Base-by-base conservation (phyloP, 441 rosid species). In the Euphorbia schlechtendalii region DNA sequence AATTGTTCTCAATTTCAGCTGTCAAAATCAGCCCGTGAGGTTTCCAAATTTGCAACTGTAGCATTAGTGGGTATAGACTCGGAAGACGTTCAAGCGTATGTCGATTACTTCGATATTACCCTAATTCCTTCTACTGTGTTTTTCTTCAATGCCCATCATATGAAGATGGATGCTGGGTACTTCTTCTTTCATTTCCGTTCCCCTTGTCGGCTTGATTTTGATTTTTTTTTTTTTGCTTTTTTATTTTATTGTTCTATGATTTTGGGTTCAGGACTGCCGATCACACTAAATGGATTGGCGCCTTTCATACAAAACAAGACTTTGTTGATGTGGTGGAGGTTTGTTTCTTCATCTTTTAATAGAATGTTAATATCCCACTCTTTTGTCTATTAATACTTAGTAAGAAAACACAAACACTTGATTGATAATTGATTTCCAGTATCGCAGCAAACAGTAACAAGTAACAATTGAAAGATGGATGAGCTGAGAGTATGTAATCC, bases 151-250 rank as follows among this genome's bases (percentile, higher is more conserved):
- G 92, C 95, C 0, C 91, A 86, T 67, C 97, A 93, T 24, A 90
- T 90, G 92, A 93, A 93, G 80, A 78, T 93, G 87, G 98, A 93
- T 77, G 88, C 88, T 66, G 92, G 95, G 98, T 90, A 63, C 1
- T 8, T 3, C 2, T 55, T 18, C 38, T 51, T 8, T 13, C 3
- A 30, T 54, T 40, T 34, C 4, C 40, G 25, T 8, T 38, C 8
- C 8, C 46, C 22, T 56, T 3, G 8, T 18, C 32, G 18, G 12
- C 5, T 32, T 14, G 22, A 13, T 8, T 43, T 15, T 61, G 8
- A 21, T 15, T 38, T 30, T 32, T 17, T 14, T 18, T 70, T 64
- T 40, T 11, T 17, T 21, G 17, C 3, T 49, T 22, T 65, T 30
- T 32, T 59, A n/a, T 27, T 9, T 18, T 56, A 46, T n/a, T 20